Conservation (phyloP, 140 eudicot genomes). For the Oenanthe javanica region DNA sequence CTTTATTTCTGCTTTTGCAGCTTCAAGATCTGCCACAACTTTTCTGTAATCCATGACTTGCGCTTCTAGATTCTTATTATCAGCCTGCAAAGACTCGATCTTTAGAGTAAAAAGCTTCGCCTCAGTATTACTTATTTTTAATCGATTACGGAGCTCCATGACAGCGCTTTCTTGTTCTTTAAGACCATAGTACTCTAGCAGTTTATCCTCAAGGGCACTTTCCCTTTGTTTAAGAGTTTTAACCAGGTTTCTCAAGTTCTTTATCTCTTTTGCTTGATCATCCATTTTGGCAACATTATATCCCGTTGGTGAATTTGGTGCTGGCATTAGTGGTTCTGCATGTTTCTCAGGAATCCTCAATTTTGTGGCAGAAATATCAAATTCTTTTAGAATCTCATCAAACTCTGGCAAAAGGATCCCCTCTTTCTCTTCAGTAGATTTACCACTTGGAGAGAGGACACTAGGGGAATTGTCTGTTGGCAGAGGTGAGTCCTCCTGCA, state of each 20-base stretch:
- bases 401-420: constrained; percentile 58
- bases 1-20: constrained; percentile 63
- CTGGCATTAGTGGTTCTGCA: constrained; percentile 21
- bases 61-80: constrained; percentile 51
- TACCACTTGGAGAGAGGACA: constrained; percentile 24
- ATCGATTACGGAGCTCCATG: constrained; percentile 85
- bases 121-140: constrained; percentile 63
- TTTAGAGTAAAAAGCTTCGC: constrained; percentile 55
- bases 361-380: constrained; percentile 25
- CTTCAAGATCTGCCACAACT: constrained; percentile 61
- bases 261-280: constrained; percentile 52
- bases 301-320: constrained; percentile 18
- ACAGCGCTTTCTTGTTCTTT: constrained; percentile 83
- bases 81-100: constrained; percentile 67
- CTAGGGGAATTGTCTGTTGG: constrained; percentile 16
- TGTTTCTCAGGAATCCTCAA: constrained; percentile 15
- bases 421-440: constrained; percentile 36
- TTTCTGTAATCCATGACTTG: constrained; percentile 53
- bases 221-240: constrained; percentile 65
- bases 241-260: constrained; percentile 44
- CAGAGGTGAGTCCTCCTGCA: constrained; percentile 26
- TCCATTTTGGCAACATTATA: constrained; percentile 23
- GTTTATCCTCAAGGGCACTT: constrained; percentile 53
- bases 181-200: constrained; percentile 86
- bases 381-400: constrained; percentile 50